Base-by-base conservation (phyloP, 768 basidiomycete genomes). In the Tulasnella sp. region DNA sequence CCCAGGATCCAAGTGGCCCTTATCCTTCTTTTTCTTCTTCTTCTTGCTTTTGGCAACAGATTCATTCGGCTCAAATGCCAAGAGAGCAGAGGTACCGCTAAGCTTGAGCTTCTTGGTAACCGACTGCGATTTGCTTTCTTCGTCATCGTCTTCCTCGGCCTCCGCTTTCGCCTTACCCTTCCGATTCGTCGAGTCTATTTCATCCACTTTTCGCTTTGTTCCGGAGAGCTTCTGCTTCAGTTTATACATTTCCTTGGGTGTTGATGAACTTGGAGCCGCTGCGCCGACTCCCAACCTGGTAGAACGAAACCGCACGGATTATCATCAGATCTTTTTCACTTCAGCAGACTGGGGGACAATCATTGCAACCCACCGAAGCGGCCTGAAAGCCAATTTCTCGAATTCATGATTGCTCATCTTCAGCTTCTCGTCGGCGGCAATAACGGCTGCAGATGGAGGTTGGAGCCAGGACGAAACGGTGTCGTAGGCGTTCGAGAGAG, bases 401-500 rank as follows among this genome's bases (percentile, higher is more conserved):
- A 76, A 76, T 23, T 61, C 75, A 26, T 61, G 29, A 61, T 76
- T 57, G 35, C 57, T 44, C 75, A 44, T 76, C 13, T n/a, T 55
- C 3, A 61, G 35, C 11, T 26, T 55, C 51, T 48, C 48, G 11
- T 76, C 57, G 13, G 67, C 48, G 7, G 35, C 57, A 51, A 40
- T 67, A 57, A 67, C 61, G 13, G 61, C 61, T 11, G 35, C 74
- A 26, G 35, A 51, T 35, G 46, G 77, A 32, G 77, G 77, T 44
- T 44, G 40, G 37, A 77, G 35, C 77, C 77, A 77, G 2, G 67
- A 73, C 0, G 77, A 77, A 26, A 77, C 77, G 5, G 70, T 15
- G 51, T 77, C 77, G 69, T 70, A 70, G 16, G 70, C 77, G 46
- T 70, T n/a, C 37, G 69, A 70, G 15, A 77, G 29, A 4, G 77